A percentile compares a stretch with the other conserved stretches of the same genome.
phyloP scores from a whole-genome alignment of 1,284 basidiomycete genomes.

The Moesziomyces antarcticus region DNA sequence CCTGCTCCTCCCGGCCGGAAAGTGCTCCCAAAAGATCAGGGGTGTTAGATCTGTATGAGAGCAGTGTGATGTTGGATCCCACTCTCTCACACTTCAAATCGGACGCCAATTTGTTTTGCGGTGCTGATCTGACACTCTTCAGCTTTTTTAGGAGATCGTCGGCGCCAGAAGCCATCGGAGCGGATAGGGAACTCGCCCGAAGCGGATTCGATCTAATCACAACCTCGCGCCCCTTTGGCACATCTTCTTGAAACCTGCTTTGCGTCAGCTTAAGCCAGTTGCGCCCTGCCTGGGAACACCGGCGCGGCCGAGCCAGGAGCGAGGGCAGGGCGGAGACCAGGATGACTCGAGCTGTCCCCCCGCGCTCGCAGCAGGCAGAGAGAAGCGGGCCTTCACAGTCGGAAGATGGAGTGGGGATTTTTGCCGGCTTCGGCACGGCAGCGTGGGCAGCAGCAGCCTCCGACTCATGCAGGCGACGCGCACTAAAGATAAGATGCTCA shows the following conservation, averaged over 20 bases:
- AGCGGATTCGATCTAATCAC: slow-evolving; percentile 27
- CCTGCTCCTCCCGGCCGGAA: slow-evolving; percentile 13
- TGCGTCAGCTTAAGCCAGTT: slow-evolving; percentile 27
- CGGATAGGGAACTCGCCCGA: slow-evolving; percentile 47
- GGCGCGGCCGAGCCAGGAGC: slow-evolving; percentile 4
- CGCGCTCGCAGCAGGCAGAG: not conserved
- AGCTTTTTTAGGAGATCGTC: not conserved
- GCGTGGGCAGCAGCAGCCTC: not conserved
- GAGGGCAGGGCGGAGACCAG: not conserved
- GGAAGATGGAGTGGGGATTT: not conserved
- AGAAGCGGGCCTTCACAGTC: not conserved
- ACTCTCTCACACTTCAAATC: no score
- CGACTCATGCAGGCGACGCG: not conserved
- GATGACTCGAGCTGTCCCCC: not conserved
- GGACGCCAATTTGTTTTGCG: no score
- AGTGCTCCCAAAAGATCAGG: not conserved
- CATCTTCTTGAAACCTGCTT: slow-evolving; percentile 10
- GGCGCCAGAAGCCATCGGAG: slow-evolving; percentile 7
- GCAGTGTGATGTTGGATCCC: not conserved
- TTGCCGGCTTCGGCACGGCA: not conserved
- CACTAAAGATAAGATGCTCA: slow-evolving; percentile 4
- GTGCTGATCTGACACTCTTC: no score
- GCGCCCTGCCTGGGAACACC: not conserved
- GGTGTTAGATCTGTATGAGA: not conserved
- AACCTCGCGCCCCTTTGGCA: not conserved